Percentiles rank a stretch among this genome's conserved stretches.
phyloP scores from a whole-genome alignment of 108 stramenopile genomes.

The Epithemia pelagica region DNA sequence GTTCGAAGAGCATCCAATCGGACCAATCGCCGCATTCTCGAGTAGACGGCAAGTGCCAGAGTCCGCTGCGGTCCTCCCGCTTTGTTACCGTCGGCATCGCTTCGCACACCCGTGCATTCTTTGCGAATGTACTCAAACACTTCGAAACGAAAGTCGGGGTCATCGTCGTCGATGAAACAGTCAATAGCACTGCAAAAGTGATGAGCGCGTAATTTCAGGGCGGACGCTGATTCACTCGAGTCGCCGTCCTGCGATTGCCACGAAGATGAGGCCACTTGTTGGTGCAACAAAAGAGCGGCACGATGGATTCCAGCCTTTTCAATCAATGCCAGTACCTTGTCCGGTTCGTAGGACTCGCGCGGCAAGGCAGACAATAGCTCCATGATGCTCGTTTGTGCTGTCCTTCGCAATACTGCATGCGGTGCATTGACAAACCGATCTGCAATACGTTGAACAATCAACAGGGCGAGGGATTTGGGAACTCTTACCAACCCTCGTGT shows the following conservation, averaged over 20 bases:
- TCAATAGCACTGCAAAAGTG: slow-evolving; percentile 70
- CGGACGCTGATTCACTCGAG: background rate
- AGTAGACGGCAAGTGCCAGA: slow-evolving; percentile 34
- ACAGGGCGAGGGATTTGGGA: slow-evolving; percentile 42
- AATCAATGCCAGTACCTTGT: slow-evolving; percentile 48
- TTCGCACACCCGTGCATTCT: slow-evolving; percentile 43
- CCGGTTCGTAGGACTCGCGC: slow-evolving; percentile 51
- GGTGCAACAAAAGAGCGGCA: slow-evolving; percentile 64
- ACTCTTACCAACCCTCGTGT: slow-evolving; percentile 50
- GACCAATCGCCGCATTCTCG: slow-evolving; percentile 47
- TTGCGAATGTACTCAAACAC: slow-evolving; percentile 71
- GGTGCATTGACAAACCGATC: slow-evolving; percentile 24
- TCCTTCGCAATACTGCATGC: slow-evolving; percentile 22
- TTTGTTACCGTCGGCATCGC: slow-evolving; percentile 14
- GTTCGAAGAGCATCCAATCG: slow-evolving; percentile 49
- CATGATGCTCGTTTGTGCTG: slow-evolving; percentile 41
- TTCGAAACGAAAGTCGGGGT: slow-evolving; percentile 44
- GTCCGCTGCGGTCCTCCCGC: slow-evolving; percentile 6
- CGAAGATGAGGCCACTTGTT: slow-evolving; percentile 43
- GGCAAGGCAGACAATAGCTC: slow-evolving; percentile 57
- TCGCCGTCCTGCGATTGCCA: slow-evolving; percentile 19
- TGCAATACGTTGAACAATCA: slow-evolving; percentile 52
- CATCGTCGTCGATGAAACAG: slow-evolving; percentile 67
- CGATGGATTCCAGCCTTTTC: slow-evolving; percentile 52
- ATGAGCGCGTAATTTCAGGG: slow-evolving; percentile 21